phyloP scores from a whole-genome alignment of 2,329 filamentous ascomycete genomes.

The Tolypocladium album region DNA sequence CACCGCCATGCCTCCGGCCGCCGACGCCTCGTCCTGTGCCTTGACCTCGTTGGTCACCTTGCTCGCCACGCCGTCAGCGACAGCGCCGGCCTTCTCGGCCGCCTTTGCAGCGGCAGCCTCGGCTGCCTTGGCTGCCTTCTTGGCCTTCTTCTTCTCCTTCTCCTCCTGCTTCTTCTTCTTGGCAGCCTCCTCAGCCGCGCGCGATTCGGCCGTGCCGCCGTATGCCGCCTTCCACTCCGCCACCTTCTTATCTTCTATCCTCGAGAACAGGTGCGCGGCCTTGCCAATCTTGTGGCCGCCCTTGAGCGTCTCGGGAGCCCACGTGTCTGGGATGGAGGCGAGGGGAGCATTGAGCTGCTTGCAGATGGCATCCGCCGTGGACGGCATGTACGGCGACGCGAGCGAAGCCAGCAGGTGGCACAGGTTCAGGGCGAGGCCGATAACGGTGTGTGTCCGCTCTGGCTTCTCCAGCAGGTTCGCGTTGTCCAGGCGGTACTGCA shows the following conservation, averaged over 20 bases:
- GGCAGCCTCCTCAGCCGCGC: constrained; percentile 37
- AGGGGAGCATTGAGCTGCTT: constrained; percentile 54
- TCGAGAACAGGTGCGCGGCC: constrained; percentile 69
- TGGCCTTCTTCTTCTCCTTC: constrained; percentile 28
- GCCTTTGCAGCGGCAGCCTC: constrained; percentile 16
- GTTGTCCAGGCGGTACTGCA: constrained; percentile 45
- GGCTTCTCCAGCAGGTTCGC: constrained; percentile 43
- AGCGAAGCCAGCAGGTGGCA: constrained; percentile 72
- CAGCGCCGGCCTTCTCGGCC: constrained; percentile 2
- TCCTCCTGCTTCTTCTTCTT: constrained; percentile 40
- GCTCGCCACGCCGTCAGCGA: background rate
- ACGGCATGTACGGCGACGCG: constrained; percentile 75
- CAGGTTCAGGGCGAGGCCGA: constrained; percentile 75
- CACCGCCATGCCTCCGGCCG: constrained; percentile 6
- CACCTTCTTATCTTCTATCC: constrained; percentile 71
- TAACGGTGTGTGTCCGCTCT: constrained; percentile 43
- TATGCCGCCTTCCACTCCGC: constrained; percentile 74
- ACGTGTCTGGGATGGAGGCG: constrained; percentile 46
- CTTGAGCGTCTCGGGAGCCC: constrained; percentile 50
- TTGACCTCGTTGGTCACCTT: constrained; percentile 2
- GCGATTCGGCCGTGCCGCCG: constrained; percentile 42
- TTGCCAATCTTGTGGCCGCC: constrained; percentile 74
- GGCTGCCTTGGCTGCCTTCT: constrained; percentile 23
- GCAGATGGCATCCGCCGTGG: constrained; percentile 65
- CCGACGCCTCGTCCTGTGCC: constrained; percentile 8